Evolutionary conservation across 306 rosid species (phyloP).

Genomic region (Luffa acutangula): DNA sequence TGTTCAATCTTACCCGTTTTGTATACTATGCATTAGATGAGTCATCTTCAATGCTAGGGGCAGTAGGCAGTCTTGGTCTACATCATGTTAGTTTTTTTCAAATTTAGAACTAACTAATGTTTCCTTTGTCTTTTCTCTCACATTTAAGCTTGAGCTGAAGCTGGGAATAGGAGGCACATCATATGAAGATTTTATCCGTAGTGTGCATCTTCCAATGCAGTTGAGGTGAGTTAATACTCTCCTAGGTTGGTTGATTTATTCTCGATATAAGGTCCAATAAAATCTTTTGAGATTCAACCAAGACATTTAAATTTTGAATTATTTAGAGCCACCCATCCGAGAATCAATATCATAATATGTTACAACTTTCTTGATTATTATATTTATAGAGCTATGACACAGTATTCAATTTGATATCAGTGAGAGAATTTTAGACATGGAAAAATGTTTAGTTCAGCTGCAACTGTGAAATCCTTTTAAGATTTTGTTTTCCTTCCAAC

Average conservation of each 20-base stretch:
- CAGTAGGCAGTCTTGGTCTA: neutral
- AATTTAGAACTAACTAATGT: neutral
- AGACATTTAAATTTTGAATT: neutral
- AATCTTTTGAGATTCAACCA: neutral
- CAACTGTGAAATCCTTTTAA: neutral
- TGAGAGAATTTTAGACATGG: neutral
- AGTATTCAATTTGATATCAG: too few species aligned
- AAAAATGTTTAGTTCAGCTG: neutral
- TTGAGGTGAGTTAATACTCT: slow-evolving; percentile 53
- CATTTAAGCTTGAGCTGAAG: slow-evolving; percentile 81
- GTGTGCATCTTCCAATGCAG: slow-evolving; percentile 82
- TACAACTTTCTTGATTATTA: neutral
- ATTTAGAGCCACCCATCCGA: neutral
- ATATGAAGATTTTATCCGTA: slow-evolving; percentile 71
- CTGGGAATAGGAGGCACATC: slow-evolving; percentile 96
- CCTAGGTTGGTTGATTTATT: neutral
- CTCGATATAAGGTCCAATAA: neutral
- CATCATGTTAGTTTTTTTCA: neutral
- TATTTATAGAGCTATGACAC: too few species aligned
- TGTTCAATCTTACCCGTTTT: neutral
- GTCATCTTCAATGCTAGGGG: neutral
- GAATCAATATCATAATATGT: neutral
- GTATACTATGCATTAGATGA: neutral
- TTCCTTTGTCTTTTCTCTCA: neutral
- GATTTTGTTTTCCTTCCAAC: neutral